Percentiles rank a stretch among this genome's conserved stretches.
Conservation (phyloP, 495 filamentous ascomycete species). For the Neurospora intermedia region DNA sequence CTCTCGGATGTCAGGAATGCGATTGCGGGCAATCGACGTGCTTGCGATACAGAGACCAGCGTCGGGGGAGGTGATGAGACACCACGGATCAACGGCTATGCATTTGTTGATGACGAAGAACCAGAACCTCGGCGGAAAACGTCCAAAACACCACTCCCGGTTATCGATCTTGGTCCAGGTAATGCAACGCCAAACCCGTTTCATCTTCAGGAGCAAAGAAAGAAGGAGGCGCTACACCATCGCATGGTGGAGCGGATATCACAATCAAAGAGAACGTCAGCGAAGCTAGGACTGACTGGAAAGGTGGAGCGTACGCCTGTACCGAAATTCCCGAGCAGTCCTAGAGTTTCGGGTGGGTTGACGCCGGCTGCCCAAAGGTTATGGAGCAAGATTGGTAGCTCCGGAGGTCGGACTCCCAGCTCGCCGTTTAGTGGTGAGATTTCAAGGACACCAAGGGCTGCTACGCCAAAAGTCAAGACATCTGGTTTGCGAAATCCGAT, state of each 20-base stretch:
- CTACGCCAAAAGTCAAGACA: conserved; percentile 14
- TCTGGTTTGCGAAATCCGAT: conserved; percentile 16
- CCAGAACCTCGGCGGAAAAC: conserved; percentile 22
- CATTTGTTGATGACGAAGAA: conserved; percentile 81
- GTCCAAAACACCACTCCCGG: conserved; percentile 4
- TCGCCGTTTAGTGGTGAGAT: conserved; percentile 34
- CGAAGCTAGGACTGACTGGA: conserved; percentile 38
- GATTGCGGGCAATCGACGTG: conserved; percentile 62
- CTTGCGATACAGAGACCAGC: conserved; percentile 54
- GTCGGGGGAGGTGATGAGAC: conserved; percentile 59
- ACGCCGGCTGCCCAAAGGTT: conserved; percentile 78
- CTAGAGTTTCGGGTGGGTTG: conserved; percentile 44
- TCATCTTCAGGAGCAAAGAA: conserved; percentile 61
- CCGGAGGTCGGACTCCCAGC: conserved; percentile 35
- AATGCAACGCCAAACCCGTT: conserved; percentile 72
- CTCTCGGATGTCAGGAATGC: conserved; percentile 79
- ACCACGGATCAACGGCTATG: conserved; percentile 82
- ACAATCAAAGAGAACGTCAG: conserved; percentile 51
- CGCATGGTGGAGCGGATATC: conserved; percentile 82
- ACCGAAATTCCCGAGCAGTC: conserved; percentile 70
- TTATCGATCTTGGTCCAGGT: conserved; percentile 44
- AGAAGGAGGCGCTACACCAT: conserved; percentile 74
- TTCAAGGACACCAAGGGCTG: conserved; percentile 20
- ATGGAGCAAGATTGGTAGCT: conserved; percentile 54
- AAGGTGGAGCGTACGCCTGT: conserved; percentile 49